Base-by-base conservation (phyloP, 306 rosid genomes). In the Datisca glomerata region DNA sequence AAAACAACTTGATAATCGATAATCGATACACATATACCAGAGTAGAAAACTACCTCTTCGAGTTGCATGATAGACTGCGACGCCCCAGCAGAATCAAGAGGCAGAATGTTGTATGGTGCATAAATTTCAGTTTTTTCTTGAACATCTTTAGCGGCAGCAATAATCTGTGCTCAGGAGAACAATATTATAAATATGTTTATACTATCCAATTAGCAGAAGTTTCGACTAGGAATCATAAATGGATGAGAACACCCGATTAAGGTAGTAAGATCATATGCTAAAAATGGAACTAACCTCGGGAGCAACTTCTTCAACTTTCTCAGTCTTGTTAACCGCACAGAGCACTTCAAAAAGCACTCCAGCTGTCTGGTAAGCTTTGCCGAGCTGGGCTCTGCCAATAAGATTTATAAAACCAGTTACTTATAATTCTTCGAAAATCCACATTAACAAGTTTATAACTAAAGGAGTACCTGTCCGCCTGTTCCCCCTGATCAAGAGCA, bases 291-390 rank as follows among this genome's bases (percentile, higher is more conserved):
- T 56, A 34, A 82, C 96, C 94, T 87, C 97, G 7, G 97, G 97
- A 57, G 97, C 93, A 41, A 87, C 97, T 71, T 87, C 97, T 62
- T 87, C 97, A 27, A 79, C 94, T 64, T 87, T 83, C 76, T 83
- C 97, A 12, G 89, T 74, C 77, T 87, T 83, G 60, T 87, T 87
- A 49, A 87, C 97, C 1, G 89, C 97, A 39, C 97, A 87, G 38
- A 83, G 94, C 60, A 87, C 97, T 76, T 87, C 97, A 49, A 87
- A 87, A 48, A 83, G 97, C 53, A 83, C 94, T 28, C 93, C 93
- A 3, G 94, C 94, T 0, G 93, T 79, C 64, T 74, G 87, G 68
- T 89, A 89, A 57, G 95, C 93, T 66, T 89, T 89, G 9, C 85
- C 89, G 9, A 89, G 94, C 67, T 83, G 94, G 24, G 86, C 97